These are phyloP conservation scores for Salix dunnii DNA, from an alignment of 345 rosid genomes.

Conservation along the genomic window DNA sequence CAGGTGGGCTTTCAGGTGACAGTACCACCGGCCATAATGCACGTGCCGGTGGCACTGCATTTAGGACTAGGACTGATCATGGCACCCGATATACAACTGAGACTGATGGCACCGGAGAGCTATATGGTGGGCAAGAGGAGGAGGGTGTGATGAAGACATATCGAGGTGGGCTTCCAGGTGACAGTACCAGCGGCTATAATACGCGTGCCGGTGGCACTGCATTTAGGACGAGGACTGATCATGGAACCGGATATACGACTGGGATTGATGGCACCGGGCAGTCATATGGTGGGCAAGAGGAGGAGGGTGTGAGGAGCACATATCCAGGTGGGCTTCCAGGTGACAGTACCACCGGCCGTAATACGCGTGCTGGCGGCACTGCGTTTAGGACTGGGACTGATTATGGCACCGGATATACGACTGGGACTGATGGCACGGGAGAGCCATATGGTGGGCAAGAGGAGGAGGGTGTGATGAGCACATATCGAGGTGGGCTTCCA, in stretches of 20 bases:
- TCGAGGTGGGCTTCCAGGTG: constrained; percentile 38
- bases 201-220: constrained; percentile 26
- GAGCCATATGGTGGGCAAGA: constrained; percentile 26
- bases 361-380: constrained; percentile 29
- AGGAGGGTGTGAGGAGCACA: constrained; percentile 23
- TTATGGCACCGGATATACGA: constrained; percentile 22
- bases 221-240: constrained; percentile 14
- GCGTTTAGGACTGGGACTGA: constrained; percentile 7
- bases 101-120: constrained; percentile 24
- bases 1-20: constrained; percentile 38
- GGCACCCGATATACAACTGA: constrained; percentile 10
- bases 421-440: too few relatives aligned
- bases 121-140: constrained; percentile 24
- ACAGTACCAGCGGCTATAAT: constrained; percentile 32
- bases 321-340: constrained; percentile 36
- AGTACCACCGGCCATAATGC: constrained; percentile 34
- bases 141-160: constrained; percentile 24
- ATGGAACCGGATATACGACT: not conserved
- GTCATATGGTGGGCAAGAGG: constrained; percentile 27
- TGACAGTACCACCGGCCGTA: constrained; percentile 31
- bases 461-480: constrained; percentile 25
- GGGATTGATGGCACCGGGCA: not conserved
- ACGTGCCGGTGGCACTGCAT: constrained; percentile 23
- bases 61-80: constrained; percentile 34
- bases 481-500: constrained; percentile 31